phyloP scores from a whole-genome alignment of 345 rosid genomes.

The Eucalyptus viminalis region DNA sequence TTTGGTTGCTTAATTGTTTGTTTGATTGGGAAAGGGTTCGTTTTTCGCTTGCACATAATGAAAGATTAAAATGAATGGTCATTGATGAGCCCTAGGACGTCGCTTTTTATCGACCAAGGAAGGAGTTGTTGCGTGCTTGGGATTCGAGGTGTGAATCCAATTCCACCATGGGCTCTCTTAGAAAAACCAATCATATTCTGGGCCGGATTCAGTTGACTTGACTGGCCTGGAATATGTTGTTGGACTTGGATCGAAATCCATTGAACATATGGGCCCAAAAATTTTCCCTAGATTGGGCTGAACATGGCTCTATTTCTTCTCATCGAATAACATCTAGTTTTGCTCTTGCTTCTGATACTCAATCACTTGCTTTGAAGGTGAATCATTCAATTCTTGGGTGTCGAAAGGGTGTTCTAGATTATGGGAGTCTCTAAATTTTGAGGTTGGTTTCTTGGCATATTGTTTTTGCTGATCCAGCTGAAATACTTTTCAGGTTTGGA shows the following conservation, averaged over 20 bases:
- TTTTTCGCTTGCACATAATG: no score
- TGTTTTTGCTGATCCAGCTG: background rate
- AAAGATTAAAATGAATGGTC: no score
- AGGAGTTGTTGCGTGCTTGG: no score
- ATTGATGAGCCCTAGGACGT: no score
- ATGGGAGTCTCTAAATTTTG: background rate
- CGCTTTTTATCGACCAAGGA: no score
- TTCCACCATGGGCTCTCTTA: background rate
- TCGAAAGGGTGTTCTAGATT: background rate
- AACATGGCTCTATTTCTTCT: background rate
- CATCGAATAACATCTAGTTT: background rate
- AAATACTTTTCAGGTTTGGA: background rate
- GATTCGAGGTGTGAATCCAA: no score
- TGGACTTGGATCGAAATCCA: background rate
- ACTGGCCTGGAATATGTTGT: background rate
- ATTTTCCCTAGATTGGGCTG: background rate
- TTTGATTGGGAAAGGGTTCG: no score
- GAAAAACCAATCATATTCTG: background rate
- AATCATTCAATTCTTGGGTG: background rate
- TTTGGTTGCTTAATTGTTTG: no score
- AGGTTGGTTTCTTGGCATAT: background rate
- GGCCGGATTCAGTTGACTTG: background rate
- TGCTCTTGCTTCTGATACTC: background rate
- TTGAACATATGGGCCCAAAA: background rate
- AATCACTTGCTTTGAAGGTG: background rate